Conservation (phyloP, 345 rosid species). For the Brassica cretica region DNA sequence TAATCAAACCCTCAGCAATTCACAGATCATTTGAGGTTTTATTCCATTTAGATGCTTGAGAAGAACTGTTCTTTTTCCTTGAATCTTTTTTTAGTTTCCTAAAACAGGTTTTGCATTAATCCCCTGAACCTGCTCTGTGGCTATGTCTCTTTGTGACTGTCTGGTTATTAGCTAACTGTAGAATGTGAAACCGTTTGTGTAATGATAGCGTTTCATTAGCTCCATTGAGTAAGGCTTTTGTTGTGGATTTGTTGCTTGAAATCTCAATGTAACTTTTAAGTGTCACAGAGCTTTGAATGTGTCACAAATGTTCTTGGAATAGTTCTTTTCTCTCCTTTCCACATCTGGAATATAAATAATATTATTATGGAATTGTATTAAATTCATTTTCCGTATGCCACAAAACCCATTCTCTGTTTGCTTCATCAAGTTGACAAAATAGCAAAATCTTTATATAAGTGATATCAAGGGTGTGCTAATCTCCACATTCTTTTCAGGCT, state of each 20-base stretch:
- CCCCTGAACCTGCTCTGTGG: not conserved
- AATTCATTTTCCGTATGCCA: conserved; percentile 21
- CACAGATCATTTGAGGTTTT: conserved; percentile 8
- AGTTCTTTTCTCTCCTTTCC: conserved; percentile 9
- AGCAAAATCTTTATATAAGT: conserved; percentile 36
- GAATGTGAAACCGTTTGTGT: not conserved
- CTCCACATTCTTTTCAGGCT: conserved; percentile 29
- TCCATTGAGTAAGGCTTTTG: not conserved
- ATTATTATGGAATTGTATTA: conserved; percentile 24
- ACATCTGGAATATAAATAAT: not conserved
- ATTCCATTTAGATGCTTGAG: conserved; percentile 7
- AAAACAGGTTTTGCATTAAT: not conserved
- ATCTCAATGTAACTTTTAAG: conserved; percentile 14
- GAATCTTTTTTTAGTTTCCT: conserved; percentile 28
- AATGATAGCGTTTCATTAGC: not conserved
- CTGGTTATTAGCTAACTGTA: not conserved
- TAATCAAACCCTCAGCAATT: conserved; percentile 8
- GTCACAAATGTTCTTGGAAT: not conserved
- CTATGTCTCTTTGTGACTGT: conserved; percentile 2
- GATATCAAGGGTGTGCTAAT: conserved; percentile 12
- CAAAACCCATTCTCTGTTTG: conserved; percentile 32
- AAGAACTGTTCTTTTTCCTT: conserved; percentile 1
- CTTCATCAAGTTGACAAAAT: conserved; percentile 22
- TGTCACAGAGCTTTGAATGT: conserved; percentile 13
- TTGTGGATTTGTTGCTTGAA: conserved; percentile 2